phyloP scores from a whole-genome alignment of 164 flowering plant species.

The Sedum album region DNA sequence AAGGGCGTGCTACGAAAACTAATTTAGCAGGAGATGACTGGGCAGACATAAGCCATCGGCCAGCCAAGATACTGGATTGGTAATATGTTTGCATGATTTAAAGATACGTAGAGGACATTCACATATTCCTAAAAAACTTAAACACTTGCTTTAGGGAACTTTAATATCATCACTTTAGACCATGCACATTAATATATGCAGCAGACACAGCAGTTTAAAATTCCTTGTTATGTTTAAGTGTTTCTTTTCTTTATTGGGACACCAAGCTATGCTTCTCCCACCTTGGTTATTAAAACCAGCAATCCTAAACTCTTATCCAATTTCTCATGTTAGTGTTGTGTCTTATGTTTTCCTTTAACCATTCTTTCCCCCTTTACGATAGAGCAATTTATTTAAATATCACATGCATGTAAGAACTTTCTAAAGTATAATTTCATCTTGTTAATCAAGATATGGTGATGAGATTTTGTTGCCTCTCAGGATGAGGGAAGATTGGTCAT shows the following conservation, averaged over 20 bases:
- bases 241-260: slow-evolving; percentile 25
- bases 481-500: slow-evolving; percentile 22
- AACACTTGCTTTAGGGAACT: slow-evolving; percentile 59
- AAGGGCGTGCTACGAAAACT: too few species aligned
- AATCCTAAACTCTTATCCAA: slow-evolving; percentile 6
- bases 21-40: slow-evolving; percentile 12
- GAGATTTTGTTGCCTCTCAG: slow-evolving; percentile 13
- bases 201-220: slow-evolving; percentile 30
- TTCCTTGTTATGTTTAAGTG: slow-evolving; percentile 59
- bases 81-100: slow-evolving; percentile 20
- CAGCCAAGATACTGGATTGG: slow-evolving; percentile 18
- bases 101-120: slow-evolving; percentile 17
- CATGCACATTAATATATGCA: slow-evolving; percentile 44
- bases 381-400: slow-evolving; percentile 13
- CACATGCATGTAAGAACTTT: slow-evolving; percentile 42
- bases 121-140: slow-evolving; percentile 30
- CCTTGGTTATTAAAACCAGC: neutral
- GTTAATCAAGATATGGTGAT: slow-evolving; percentile 18
- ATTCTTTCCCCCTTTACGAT: slow-evolving; percentile 10
- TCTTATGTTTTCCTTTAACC: slow-evolving; percentile 27
- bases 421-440: slow-evolving; percentile 30
- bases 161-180: slow-evolving; percentile 45
- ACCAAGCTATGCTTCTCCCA: slow-evolving; percentile 20
- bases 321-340: slow-evolving; percentile 23
- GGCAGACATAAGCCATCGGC: slow-evolving; percentile 26